Percentiles rank a stretch among this genome's conserved stretches.
Evolutionary conservation across 2,329 filamentous ascomycete genomes (phyloP).

Genomic region (Fusarium cyanostomum): DNA sequence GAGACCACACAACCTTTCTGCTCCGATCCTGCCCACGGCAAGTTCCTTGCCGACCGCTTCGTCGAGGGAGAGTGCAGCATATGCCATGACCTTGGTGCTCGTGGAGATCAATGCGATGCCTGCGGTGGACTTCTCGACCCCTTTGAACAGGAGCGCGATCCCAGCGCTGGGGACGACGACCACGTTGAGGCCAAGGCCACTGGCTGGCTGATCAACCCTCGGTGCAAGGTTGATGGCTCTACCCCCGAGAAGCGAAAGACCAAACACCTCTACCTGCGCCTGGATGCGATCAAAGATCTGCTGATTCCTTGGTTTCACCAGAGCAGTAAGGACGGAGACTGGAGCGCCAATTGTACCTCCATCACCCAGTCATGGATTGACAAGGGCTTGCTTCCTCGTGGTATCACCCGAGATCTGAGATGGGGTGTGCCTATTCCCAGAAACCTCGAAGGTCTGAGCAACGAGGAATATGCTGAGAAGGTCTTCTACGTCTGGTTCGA

Average conservation of each 20-base stretch:
- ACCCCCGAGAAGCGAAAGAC: constrained; percentile 83
- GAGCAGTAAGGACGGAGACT: constrained; percentile 76
- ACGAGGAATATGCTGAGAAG: constrained; percentile 66
- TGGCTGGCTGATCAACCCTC: constrained; percentile 76
- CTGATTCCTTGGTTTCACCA: constrained; percentile 82
- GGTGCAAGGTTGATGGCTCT: constrained; percentile 89
- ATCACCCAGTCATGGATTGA: constrained; percentile 86
- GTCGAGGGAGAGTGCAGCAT: constrained; percentile 82
- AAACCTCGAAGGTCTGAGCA: constrained; percentile 58
- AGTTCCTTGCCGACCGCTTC: constrained; percentile 86
- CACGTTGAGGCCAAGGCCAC: constrained; percentile 50
- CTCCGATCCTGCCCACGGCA: constrained; percentile 69
- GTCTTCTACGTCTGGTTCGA: constrained; percentile 96
- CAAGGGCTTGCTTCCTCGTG: constrained; percentile 84
- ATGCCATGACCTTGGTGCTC: constrained; percentile 75
- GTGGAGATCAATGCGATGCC: constrained; percentile 79
- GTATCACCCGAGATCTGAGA: constrained; percentile 91
- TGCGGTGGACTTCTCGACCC: constrained; percentile 78
- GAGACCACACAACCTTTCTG: constrained; percentile 92
- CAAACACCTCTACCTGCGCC: constrained; percentile 88
- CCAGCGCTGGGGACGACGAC: constrained; percentile 45
- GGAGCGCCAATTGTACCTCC: constrained; percentile 77
- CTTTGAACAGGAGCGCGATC: constrained; percentile 63
- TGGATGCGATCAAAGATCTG: constrained; percentile 82
- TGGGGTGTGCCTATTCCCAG: constrained; percentile 77